Conservation (phyloP, 495 filamentous ascomycete genomes). For the Xylaria scruposa region DNA sequence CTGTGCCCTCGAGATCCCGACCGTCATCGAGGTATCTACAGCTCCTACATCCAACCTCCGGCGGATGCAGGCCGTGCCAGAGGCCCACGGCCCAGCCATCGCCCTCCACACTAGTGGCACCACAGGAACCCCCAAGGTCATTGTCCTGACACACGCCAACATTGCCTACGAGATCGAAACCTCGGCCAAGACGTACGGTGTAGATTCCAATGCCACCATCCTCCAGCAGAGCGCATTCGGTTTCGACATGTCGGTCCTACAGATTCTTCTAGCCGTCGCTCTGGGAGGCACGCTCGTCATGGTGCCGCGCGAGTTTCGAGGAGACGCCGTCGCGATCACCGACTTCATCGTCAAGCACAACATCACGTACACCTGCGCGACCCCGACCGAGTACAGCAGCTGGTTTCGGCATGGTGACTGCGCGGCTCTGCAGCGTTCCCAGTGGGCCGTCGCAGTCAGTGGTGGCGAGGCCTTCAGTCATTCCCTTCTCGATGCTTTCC, state of each 20-base stretch:
- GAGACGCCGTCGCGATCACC: constrained; percentile 23
- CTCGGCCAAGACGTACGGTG: not conserved
- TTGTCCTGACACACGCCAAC: constrained; percentile 41
- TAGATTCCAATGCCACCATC: not conserved
- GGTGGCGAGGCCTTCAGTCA: not conserved
- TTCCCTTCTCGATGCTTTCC: not conserved
- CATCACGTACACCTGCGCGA: constrained; percentile 28
- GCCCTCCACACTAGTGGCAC: constrained; percentile 54
- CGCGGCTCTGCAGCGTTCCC: not conserved
- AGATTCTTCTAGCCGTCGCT: constrained; percentile 23
- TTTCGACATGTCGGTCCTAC: constrained; percentile 34
- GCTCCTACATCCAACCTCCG: not conserved
- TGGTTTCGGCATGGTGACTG: not conserved
- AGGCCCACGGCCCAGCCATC: constrained; percentile 36
- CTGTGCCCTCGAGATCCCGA: not conserved
- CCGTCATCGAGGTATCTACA: not conserved
- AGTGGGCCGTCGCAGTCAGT: not conserved
- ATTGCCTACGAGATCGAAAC: constrained; percentile 32
- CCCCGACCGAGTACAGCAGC: constrained; percentile 30
- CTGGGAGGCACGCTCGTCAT: constrained; percentile 23
- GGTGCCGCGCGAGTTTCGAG: constrained; percentile 18
- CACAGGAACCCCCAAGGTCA: constrained; percentile 54
- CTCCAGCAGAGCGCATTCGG: constrained; percentile 31
- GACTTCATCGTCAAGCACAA: constrained; percentile 18
- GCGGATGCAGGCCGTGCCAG: not conserved